These are phyloP conservation scores for Trebouxiophyceae sp. DNA, from an alignment of 163 green algal species.

Conservation along the genomic window DNA sequence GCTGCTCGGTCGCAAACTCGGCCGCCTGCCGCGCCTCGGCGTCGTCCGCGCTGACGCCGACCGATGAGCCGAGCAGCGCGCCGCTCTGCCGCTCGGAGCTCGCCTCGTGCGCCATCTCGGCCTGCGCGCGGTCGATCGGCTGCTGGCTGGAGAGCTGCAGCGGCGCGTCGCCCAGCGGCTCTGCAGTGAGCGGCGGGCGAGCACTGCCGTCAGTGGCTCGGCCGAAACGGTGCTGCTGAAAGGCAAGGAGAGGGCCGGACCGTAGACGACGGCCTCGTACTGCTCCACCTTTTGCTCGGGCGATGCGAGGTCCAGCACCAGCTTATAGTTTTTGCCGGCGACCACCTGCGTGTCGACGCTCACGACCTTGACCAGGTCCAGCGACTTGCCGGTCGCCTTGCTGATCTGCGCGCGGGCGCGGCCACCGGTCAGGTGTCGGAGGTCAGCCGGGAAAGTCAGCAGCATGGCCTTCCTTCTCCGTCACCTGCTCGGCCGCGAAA, in stretches of 20 bases:
- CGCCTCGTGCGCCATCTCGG: not conserved
- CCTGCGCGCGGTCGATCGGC: constrained; percentile 6
- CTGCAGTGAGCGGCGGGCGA: not conserved
- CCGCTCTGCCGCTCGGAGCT: constrained; percentile 6
- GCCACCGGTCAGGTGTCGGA: not conserved
- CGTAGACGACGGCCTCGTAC: constrained; percentile 17
- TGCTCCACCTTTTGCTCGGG: constrained; percentile 5
- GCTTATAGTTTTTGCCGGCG: constrained; percentile 19
- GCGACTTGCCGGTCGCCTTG: not conserved
- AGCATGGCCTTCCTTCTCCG: not conserved
- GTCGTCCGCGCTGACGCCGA: constrained; percentile 5
- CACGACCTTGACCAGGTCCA: constrained; percentile 12
- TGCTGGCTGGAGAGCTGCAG: constrained; percentile 7
- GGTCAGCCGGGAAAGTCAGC: not conserved
- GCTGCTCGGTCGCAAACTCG: constrained; percentile 22
- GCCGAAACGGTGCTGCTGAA: not conserved
- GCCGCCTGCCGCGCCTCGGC: constrained; percentile 10
- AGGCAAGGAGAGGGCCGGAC: not conserved
- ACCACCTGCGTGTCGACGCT: constrained; percentile 10
- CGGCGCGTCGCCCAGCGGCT: not conserved
- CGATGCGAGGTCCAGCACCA: constrained; percentile 9
- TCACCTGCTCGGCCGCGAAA: constrained; percentile 17
- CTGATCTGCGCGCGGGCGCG: not conserved
- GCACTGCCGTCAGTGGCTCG: not conserved
- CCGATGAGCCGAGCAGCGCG: constrained; percentile 7